A percentile compares a stretch with the other conserved stretches of the same genome.
These are phyloP conservation scores for Elongisporangium undulatum DNA, from an alignment of 352 stramenopile species.

Conservation along the genomic window DNA sequence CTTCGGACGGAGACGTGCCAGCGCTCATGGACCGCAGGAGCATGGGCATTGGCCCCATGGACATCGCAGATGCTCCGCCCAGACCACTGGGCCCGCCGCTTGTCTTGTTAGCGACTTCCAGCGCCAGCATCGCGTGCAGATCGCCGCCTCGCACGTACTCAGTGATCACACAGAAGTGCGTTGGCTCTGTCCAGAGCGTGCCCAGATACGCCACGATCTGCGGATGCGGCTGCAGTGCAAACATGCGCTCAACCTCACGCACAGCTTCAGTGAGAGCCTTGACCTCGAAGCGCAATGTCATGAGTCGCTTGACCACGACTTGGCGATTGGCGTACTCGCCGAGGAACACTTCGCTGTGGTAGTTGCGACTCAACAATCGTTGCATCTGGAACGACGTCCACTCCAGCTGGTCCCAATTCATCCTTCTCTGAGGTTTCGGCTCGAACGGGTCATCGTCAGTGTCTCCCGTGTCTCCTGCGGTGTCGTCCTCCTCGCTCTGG, in stretches of 20 bases:
- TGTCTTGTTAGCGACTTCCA: conserved; percentile 15
- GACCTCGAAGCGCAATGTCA: conserved; percentile 56
- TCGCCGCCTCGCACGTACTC: conserved; percentile 64
- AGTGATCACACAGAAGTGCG: conserved; percentile 64
- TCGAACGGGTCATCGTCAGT: too few relatives aligned
- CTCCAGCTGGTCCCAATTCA: conserved; percentile 49
- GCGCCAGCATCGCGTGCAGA: conserved; percentile 45
- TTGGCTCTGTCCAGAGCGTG: conserved; percentile 59
- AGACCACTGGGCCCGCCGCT: not conserved
- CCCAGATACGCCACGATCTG: conserved; percentile 68
- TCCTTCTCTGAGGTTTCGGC: not conserved
- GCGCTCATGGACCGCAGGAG: conserved; percentile 8
- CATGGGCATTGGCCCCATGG: conserved; percentile 1
- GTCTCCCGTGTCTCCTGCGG: not conserved
- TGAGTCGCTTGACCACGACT: conserved; percentile 69
- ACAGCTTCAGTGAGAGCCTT: conserved; percentile 60
- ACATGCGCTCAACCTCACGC: conserved; percentile 64
- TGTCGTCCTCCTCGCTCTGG: conserved; percentile 2
- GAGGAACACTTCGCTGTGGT: conserved; percentile 57
- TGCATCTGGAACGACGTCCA: conserved; percentile 64
- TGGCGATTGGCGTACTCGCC: conserved; percentile 48
- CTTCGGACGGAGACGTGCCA: conserved; percentile 4
- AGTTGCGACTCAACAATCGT: conserved; percentile 56
- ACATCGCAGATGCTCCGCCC: too few relatives aligned
- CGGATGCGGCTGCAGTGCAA: conserved; percentile 40